These are phyloP conservation scores for Sideroxylon spinosum DNA, from an alignment of 179 eudicot species.

Conservation along the genomic window DNA sequence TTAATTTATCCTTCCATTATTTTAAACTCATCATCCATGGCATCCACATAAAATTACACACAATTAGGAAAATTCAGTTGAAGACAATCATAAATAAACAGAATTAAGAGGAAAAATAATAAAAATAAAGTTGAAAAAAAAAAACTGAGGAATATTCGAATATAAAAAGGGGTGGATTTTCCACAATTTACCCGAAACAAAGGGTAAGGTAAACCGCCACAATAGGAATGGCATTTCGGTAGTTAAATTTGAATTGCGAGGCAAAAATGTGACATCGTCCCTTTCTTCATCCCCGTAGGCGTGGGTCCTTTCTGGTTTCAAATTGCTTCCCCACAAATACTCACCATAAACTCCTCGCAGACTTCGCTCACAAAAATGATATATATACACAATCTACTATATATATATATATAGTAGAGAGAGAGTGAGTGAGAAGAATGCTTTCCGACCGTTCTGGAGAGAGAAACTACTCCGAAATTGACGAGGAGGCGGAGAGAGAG, in stretches of 20 bases:
- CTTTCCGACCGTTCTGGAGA: not conserved
- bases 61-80: too few relatives aligned
- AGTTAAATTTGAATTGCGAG: not conserved
- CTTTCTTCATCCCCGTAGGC: too few relatives aligned
- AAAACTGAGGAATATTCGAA: too few relatives aligned
- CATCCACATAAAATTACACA: too few relatives aligned
- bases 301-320: constrained; percentile 12
- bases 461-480: not conserved
- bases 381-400: not conserved
- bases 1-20: too few relatives aligned
- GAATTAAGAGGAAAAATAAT: too few relatives aligned
- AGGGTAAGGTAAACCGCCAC: not conserved
- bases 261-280: not conserved
- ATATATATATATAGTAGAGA: not conserved
- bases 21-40: too few relatives aligned
- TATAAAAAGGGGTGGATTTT: not conserved
- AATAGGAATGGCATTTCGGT: not conserved
- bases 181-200: not conserved
- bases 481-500: not conserved
- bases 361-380: constrained; percentile 3
- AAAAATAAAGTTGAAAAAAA: too few relatives aligned
- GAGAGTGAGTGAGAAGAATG: not conserved
- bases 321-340: not conserved
- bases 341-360: constrained; percentile 18
- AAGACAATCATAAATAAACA: too few relatives aligned